Evolutionary conservation across 1,284 basidiomycete genomes (phyloP).

Genomic region (Heliocybe sulcata): DNA sequence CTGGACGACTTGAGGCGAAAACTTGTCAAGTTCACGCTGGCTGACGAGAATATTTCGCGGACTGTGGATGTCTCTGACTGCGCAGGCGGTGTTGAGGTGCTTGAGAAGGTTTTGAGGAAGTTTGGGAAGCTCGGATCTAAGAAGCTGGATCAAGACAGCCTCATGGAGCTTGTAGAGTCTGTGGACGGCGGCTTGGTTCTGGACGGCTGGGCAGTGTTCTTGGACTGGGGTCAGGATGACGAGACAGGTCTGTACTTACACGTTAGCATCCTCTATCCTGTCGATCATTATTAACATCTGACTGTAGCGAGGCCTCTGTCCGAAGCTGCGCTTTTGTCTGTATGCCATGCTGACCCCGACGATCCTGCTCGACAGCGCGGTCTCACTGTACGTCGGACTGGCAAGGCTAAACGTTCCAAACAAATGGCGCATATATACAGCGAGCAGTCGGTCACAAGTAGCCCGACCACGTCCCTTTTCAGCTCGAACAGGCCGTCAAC

Average conservation of each 20-base stretch:
- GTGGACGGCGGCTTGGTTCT: slow-evolving; percentile 67
- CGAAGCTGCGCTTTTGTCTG: slow-evolving; percentile 76
- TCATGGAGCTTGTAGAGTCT: slow-evolving; percentile 42
- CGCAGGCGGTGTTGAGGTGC: slow-evolving; percentile 72
- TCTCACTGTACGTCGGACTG: slow-evolving; percentile 61
- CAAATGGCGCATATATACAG: slow-evolving; percentile 53
- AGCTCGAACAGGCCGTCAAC: slow-evolving; percentile 16
- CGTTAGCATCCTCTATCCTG: slow-evolving; percentile 5
- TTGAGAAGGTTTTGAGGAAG: slow-evolving; percentile 84
- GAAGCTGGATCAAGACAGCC: slow-evolving; percentile 36
- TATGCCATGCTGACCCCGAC: slow-evolving; percentile 81
- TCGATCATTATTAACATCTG: slow-evolving; percentile 3
- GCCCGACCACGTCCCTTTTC: slow-evolving; percentile 27
- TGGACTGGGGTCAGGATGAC: slow-evolving; percentile 50
- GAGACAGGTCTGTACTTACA: slow-evolving; percentile 40
- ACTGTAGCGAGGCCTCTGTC: slow-evolving; percentile 63
- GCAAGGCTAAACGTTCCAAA: slow-evolving; percentile 34
- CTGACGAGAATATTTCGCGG: slow-evolving; percentile 69
- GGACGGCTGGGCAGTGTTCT: slow-evolving; percentile 85
- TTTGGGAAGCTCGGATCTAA: slow-evolving; percentile 62
- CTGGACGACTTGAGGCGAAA: slow-evolving; percentile 76
- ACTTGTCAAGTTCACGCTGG: slow-evolving; percentile 80
- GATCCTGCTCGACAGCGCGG: slow-evolving; percentile 81
- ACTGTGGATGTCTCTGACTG: slow-evolving; percentile 80
- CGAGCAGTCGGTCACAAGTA: slow-evolving; percentile 32